These are phyloP conservation scores for Vitis vinifera DNA, from an alignment of 164 flowering plant genomes.

Conservation along the genomic window DNA sequence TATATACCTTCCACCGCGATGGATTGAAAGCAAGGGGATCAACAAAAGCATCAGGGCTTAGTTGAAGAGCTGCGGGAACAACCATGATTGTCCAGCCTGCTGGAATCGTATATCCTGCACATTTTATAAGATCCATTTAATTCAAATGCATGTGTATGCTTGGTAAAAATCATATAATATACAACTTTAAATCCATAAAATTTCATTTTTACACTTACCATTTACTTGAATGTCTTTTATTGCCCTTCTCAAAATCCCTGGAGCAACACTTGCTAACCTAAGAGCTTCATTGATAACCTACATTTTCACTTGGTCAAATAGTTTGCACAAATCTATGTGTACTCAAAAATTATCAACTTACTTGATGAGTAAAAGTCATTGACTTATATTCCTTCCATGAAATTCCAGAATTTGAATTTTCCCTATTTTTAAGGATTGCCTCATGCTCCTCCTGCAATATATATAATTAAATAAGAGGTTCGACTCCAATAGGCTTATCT, in stretches of 20 bases:
- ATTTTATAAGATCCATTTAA: neutral
- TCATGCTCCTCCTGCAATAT: too few relatives aligned
- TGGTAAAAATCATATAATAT: neutral
- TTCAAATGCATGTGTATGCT: neutral
- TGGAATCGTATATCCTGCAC: conserved; percentile 35
- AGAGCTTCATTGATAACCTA: conserved; percentile 25
- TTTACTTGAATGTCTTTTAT: conserved; percentile 16
- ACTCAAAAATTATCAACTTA: neutral
- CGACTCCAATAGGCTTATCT: neutral
- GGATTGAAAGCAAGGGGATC: conserved; percentile 36
- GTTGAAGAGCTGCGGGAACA: conserved; percentile 18
- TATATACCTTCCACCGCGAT: conserved; percentile 31
- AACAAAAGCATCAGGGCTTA: conserved; percentile 15
- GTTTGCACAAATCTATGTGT: too few relatives aligned
- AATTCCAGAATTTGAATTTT: too few relatives aligned
- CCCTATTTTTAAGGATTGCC: too few relatives aligned
- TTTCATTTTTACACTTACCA: conserved; percentile 1
- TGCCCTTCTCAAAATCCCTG: conserved; percentile 17
- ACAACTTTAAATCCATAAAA: neutral
- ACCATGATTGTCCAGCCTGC: conserved; percentile 35
- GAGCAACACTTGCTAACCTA: conserved; percentile 10
- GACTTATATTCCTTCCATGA: too few relatives aligned
- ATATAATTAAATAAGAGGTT: neutral
- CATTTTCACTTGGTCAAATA: neutral
- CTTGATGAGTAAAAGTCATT: neutral